These are phyloP conservation scores for Hortaea sp. DNA, from an alignment of 2,329 filamentous ascomycete genomes.

Conservation along the genomic window DNA sequence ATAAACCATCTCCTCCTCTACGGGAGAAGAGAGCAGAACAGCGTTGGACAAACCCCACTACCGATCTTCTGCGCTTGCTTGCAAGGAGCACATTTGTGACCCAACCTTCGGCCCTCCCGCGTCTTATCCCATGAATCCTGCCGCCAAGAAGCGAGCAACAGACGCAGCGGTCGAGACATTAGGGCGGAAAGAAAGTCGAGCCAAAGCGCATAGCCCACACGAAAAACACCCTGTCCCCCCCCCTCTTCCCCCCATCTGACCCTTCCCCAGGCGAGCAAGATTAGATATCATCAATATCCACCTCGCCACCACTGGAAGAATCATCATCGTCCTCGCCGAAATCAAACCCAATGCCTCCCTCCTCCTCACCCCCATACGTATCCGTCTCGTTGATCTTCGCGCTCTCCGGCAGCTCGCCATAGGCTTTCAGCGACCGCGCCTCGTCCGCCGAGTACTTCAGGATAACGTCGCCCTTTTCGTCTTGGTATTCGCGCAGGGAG, in stretches of 20 bases:
- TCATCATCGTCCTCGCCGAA: conserved; percentile 79
- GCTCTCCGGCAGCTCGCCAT: conserved; percentile 91
- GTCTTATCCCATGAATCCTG: too few species aligned
- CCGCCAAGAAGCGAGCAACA: too few species aligned
- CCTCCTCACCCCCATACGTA: conserved; percentile 80
- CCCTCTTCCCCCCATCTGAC: too few species aligned
- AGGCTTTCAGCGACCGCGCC: conserved; percentile 88
- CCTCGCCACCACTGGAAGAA: conserved; percentile 48
- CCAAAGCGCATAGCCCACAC: too few species aligned
- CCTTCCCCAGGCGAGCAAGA: neutral
- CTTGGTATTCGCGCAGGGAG: conserved; percentile 83
- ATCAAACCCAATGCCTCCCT: conserved; percentile 95
- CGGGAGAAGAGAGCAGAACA: too few species aligned
- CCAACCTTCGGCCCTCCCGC: too few species aligned
- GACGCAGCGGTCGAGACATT: too few species aligned
- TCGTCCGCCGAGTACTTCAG: conserved; percentile 95
- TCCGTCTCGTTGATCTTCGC: conserved; percentile 99
- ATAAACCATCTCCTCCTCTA: too few species aligned
- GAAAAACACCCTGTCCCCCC: neutral
- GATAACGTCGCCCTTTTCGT: conserved; percentile 87
- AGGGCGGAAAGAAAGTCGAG: too few species aligned
- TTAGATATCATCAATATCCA: conserved; percentile 92
- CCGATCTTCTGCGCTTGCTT: too few species aligned
- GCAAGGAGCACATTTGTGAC: too few species aligned
- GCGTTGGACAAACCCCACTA: too few species aligned